Evolutionary conservation across 257 asterid genomes (phyloP).

Genomic region (Scutellaria galericulata): DNA sequence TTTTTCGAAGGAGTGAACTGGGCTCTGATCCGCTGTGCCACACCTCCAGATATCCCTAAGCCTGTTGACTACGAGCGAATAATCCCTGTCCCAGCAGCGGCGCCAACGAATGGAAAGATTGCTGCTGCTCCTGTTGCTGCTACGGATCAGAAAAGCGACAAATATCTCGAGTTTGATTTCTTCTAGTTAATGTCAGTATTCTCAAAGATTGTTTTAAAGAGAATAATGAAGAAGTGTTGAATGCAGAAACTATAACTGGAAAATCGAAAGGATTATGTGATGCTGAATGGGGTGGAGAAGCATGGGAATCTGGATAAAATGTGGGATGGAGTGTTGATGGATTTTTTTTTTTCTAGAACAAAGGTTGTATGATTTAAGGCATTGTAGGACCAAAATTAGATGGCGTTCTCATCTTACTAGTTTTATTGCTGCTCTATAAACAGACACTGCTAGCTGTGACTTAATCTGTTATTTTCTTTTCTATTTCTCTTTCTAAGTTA

Average conservation of each 20-base stretch:
- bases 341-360: slow-evolving; percentile 14
- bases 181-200: slow-evolving; percentile 39
- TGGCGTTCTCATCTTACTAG: slow-evolving; percentile 13
- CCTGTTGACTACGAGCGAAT: slow-evolving; percentile 49
- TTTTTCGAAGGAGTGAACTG: slow-evolving; percentile 68
- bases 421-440: slow-evolving; percentile 17
- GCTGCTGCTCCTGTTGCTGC: slow-evolving; percentile 22
- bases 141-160: slow-evolving; percentile 46
- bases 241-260: neutral
- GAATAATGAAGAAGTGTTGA: slow-evolving; percentile 12
- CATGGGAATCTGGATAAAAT: slow-evolving; percentile 14
- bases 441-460: neutral
- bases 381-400: slow-evolving; percentile 37
- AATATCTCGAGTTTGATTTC: slow-evolving; percentile 64
- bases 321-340: slow-evolving; percentile 20
- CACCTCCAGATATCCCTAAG: slow-evolving; percentile 66
- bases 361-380: slow-evolving; percentile 28
- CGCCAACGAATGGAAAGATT: slow-evolving; percentile 38
- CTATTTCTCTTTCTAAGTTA: too few relatives aligned
- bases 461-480: neutral
- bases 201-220: slow-evolving; percentile 7
- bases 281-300: neutral
- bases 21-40: slow-evolving; percentile 72
- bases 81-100: slow-evolving; percentile 39
- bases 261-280: slow-evolving; percentile 2